Conservation (phyloP, 2,329 filamentous ascomycete species). For the Chrysoporthe austroafricana region DNA sequence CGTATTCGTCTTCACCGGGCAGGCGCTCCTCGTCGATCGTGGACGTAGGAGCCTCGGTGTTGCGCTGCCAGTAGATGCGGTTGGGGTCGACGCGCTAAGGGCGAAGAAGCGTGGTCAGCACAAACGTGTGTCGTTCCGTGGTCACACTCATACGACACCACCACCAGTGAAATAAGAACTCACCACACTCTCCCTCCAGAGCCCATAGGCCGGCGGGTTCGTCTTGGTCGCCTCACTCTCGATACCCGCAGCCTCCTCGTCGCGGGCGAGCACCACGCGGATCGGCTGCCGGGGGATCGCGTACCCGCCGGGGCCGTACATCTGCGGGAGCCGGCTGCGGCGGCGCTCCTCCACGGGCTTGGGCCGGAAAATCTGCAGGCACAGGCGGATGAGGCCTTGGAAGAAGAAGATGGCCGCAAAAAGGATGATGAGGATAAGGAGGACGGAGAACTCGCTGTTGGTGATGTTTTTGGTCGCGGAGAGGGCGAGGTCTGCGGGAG, state of each 20-base stretch:
- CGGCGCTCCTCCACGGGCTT: constrained; percentile 38
- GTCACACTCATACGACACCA: background rate
- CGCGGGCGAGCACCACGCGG: constrained; percentile 72
- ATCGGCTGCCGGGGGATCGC: constrained; percentile 75
- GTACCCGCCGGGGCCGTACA: constrained; percentile 65
- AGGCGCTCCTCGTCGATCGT: constrained; percentile 26
- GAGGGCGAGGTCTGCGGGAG: constrained; percentile 69
- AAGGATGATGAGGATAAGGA: constrained; percentile 79
- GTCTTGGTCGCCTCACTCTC: constrained; percentile 59
- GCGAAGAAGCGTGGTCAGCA: constrained; percentile 1
- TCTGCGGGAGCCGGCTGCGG: constrained; percentile 41
- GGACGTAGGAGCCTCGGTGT: constrained; percentile 41
- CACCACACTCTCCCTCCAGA: constrained; percentile 83
- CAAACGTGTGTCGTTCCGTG: background rate
- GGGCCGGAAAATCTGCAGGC: constrained; percentile 64
- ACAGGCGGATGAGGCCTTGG: constrained; percentile 75
- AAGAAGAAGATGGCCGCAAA: constrained; percentile 78
- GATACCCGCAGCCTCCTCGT: constrained; percentile 69
- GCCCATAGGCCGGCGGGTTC: constrained; percentile 81
- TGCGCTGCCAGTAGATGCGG: constrained; percentile 79
- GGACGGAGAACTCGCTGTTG: constrained; percentile 74
- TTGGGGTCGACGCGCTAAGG: constrained; percentile 75
- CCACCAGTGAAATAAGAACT: constrained; percentile 40
- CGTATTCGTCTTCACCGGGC: constrained; percentile 31
- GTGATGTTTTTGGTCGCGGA: constrained; percentile 66